Evolutionary conservation across 2,329 filamentous ascomycete genomes (phyloP), one percentile per base, ranked within the genome.

Genomic region (Thelonectria discophora): DNA sequence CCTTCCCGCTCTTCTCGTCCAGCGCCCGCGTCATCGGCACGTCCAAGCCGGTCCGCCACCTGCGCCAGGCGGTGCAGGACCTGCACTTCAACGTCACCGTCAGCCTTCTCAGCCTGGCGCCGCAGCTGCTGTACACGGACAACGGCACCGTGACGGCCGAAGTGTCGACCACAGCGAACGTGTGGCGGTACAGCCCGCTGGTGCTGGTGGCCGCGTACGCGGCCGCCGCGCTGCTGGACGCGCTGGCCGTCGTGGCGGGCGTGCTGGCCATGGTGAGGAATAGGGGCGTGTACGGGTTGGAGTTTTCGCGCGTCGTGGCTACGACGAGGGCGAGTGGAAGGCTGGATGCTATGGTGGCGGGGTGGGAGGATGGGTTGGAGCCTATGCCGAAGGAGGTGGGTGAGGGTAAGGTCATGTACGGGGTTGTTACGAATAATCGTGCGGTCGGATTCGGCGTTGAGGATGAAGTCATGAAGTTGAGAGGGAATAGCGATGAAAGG

Each of bases 401-500:
- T 10, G 17, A 49, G 46, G 46, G 11, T 6, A 49, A 49, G 46
- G 46, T 49, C 24, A 49, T 49, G 46, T 49, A 49, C 17, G 46
- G 46, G 2, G 46, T 24, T 15, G 30, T 49, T 34, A 24, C 20
- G 46, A 17, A n/a, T 49, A 24, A 27, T 34, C 20, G 46, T 7
- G 20, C 46, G 9, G 15, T 49, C 27, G 46, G 46, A 27, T 49
- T 49, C 18, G 46, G 46, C 9, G 46, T 49, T 49, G 46, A 49
- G 46, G 46, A 34, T 6, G 46, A 49, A 49, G 46, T 49, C 21
- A 17, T 49, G 72, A 49, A 24, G 30, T 24, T 49, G 12, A 49
- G 46, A 49, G 24, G 46, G 73, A 37, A 13, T 5, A 37, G 12
- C 34, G 12, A 37, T 37, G 34, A 37, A 74, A 65, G 21, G 34